Percentiles rank a stretch among this genome's conserved stretches.
These are phyloP conservation scores for Friedmanniomyces endolithicus DNA, from an alignment of 495 filamentous ascomycete genomes.

Conservation along the genomic window DNA sequence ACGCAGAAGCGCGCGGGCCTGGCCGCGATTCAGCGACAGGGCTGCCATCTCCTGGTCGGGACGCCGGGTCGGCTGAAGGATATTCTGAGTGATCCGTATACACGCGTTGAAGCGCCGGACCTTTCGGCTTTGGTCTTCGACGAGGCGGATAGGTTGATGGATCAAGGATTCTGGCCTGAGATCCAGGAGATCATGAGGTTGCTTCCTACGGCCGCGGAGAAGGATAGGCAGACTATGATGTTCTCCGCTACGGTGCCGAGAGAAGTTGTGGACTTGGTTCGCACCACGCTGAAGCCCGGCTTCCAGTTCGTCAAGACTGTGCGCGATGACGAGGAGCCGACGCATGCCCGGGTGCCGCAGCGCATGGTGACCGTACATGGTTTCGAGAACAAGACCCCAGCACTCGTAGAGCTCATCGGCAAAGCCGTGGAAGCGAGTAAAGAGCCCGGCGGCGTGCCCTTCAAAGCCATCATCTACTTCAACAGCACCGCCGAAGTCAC, in stretches of 20 bases:
- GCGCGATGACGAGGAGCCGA: slow-evolving; percentile 62
- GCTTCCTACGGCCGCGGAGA: slow-evolving; percentile 48
- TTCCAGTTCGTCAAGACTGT: slow-evolving; percentile 81
- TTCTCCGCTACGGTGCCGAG: slow-evolving; percentile 85
- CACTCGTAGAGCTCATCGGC: slow-evolving; percentile 61
- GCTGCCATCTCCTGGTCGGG: slow-evolving; percentile 81
- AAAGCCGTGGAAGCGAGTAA: slow-evolving; percentile 36
- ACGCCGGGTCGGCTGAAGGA: slow-evolving; percentile 86
- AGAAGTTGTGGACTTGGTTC: slow-evolving; percentile 70
- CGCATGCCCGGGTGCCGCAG: slow-evolving; percentile 75
- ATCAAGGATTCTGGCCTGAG: slow-evolving; percentile 74
- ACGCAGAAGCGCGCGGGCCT: slow-evolving; percentile 58
- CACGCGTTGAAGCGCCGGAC: slow-evolving; percentile 56
- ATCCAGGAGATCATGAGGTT: slow-evolving; percentile 54
- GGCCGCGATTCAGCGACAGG: slow-evolving; percentile 48
- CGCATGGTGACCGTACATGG: slow-evolving; percentile 50
- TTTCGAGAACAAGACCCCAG: slow-evolving; percentile 64
- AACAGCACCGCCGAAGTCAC: slow-evolving; percentile 60
- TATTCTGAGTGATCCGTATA: slow-evolving; percentile 56
- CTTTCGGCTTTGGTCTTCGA: slow-evolving; percentile 77
- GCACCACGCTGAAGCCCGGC: slow-evolving; percentile 51
- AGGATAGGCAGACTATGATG: slow-evolving; percentile 75
- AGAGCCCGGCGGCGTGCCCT: slow-evolving; percentile 41
- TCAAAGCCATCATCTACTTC: slow-evolving; percentile 91
- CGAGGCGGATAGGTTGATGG: slow-evolving; percentile 85